Percentiles rank a stretch among this genome's conserved stretches.
phyloP scores from a whole-genome alignment of 73 alveolate species.

The Paramecium octaurelia region DNA sequence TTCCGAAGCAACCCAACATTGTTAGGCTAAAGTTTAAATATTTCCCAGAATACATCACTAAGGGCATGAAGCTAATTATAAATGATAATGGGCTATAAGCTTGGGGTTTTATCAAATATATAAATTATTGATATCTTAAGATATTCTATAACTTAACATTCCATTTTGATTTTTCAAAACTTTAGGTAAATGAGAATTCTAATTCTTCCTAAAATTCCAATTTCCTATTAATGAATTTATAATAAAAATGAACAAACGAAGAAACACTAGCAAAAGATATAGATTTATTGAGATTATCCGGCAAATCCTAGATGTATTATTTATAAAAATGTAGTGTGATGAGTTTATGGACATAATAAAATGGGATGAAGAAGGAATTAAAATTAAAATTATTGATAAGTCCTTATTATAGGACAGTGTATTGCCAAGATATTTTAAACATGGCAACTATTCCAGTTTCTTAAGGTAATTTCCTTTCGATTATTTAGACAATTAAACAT shows the following conservation, averaged over 20 bases:
- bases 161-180: neutral
- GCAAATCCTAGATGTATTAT: neutral
- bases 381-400: neutral
- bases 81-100: constrained; percentile 6
- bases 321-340: neutral
- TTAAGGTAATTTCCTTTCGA: neutral
- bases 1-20: neutral
- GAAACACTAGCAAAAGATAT: neutral
- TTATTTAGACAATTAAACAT: neutral
- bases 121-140: neutral
- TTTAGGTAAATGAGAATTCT: neutral
- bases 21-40: constrained; percentile 17
- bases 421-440: neutral
- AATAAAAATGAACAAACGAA: neutral
- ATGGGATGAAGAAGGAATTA: constrained; percentile 11
- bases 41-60: constrained; percentile 22
- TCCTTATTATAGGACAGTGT: neutral
- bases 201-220: neutral
- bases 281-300: neutral
- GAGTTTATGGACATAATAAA: neutral
- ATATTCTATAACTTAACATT: too few relatives aligned
- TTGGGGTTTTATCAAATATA: constrained; percentile 20
- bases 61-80: constrained; percentile 34
- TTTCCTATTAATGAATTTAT: neutral
- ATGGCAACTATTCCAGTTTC: neutral